phyloP scores from a whole-genome alignment of 768 basidiomycete species.

The Xerocomellus amylosporus region DNA sequence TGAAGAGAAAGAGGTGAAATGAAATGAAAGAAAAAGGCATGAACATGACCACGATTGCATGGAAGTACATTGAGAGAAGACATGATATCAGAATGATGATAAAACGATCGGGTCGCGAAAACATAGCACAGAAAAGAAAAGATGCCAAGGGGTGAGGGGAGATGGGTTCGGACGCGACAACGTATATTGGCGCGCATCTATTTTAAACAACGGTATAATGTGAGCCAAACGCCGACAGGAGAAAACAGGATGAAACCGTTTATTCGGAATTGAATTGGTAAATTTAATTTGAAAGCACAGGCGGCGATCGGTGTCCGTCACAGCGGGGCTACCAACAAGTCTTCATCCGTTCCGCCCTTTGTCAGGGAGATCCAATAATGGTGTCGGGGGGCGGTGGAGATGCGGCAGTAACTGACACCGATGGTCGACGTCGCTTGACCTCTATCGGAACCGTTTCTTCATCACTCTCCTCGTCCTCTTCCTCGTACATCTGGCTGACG shows the following conservation, averaged over 20 bases:
- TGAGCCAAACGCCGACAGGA: slow-evolving; percentile 14
- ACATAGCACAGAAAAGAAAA: background rate
- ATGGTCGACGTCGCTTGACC: slow-evolving; percentile 35
- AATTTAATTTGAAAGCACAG: slow-evolving; percentile 20
- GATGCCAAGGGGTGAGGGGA: background rate
- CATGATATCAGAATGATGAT: slow-evolving; percentile 12
- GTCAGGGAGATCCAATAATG: slow-evolving; percentile 20
- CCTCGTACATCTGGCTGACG: slow-evolving; percentile 32
- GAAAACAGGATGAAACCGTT: background rate
- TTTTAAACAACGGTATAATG: slow-evolving; percentile 15
- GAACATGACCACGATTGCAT: slow-evolving; percentile 11
- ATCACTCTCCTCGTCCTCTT: slow-evolving; percentile 36
- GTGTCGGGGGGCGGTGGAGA: slow-evolving; percentile 24
- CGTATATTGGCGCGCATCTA: slow-evolving; percentile 18
- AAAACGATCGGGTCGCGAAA: slow-evolving; percentile 1
- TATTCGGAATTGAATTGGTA: slow-evolving; percentile 11
- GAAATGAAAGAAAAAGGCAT: background rate
- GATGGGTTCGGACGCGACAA: background rate
- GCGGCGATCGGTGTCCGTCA: slow-evolving; percentile 13
- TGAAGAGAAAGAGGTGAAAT: background rate
- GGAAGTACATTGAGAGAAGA: slow-evolving; percentile 14
- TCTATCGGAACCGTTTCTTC: slow-evolving; percentile 36
- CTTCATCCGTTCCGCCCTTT: slow-evolving; percentile 12
- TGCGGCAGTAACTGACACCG: slow-evolving; percentile 27
- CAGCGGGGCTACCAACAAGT: background rate